These are phyloP conservation scores for Coemansia sp. DNA, from an alignment of 192 early-diverging fungal genomes.

Conservation along the genomic window DNA sequence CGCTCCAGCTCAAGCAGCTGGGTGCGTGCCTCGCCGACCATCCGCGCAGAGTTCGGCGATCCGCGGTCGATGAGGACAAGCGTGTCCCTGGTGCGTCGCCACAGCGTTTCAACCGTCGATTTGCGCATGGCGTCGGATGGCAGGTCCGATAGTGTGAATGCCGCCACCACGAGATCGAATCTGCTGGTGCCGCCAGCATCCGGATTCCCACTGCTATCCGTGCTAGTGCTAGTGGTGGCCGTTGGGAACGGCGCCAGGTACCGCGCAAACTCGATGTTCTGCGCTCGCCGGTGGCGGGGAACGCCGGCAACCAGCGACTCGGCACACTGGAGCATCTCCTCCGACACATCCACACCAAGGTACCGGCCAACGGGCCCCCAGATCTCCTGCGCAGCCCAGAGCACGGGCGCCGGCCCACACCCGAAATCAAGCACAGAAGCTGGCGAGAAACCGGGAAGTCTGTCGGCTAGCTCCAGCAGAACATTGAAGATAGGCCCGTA, in stretches of 20 bases:
- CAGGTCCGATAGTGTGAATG: slow-evolving; percentile 75
- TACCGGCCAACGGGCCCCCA: slow-evolving; percentile 56
- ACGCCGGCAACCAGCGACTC: slow-evolving; percentile 50
- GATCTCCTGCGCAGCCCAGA: slow-evolving; percentile 72
- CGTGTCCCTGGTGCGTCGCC: slow-evolving; percentile 76
- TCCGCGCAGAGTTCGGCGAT: slow-evolving; percentile 66
- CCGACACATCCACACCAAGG: slow-evolving; percentile 74
- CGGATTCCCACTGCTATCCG: slow-evolving; percentile 2
- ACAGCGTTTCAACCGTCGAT: slow-evolving; percentile 68
- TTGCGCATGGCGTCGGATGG: slow-evolving; percentile 63
- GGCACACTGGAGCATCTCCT: slow-evolving; percentile 73
- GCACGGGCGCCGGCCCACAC: slow-evolving; percentile 76
- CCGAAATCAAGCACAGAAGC: slow-evolving; percentile 75
- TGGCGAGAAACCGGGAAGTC: slow-evolving; percentile 67
- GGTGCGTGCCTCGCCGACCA: slow-evolving; percentile 67
- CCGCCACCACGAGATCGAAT: slow-evolving; percentile 72
- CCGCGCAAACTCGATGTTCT: slow-evolving; percentile 51
- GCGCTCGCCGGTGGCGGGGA: not conserved
- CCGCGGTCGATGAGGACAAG: slow-evolving; percentile 85
- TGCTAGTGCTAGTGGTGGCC: not conserved
- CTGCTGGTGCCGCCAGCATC: slow-evolving; percentile 11
- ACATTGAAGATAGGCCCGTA: slow-evolving; percentile 74
- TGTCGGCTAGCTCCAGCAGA: slow-evolving; percentile 59
- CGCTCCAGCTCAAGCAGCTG: slow-evolving; percentile 59
- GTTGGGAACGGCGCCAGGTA: slow-evolving; percentile 60